Evolutionary conservation across 306 rosid genomes (phyloP).

Genomic region (Phaseolus lunatus): DNA sequence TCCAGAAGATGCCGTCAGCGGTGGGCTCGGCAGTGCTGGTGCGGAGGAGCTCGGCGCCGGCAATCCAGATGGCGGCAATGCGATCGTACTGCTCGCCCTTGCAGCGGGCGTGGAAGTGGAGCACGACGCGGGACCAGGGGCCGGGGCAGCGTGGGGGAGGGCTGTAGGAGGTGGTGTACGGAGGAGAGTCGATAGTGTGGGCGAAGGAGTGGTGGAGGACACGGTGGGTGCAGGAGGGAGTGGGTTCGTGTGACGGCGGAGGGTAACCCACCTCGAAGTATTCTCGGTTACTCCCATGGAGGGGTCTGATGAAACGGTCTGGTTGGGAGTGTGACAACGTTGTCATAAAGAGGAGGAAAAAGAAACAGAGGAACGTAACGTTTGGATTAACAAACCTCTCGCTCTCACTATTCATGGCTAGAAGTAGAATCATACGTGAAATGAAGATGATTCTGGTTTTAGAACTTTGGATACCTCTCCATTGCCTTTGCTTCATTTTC

Average conservation of each 20-base stretch:
- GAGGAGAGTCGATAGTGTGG: slow-evolving; percentile 71
- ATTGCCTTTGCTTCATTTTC: slow-evolving; percentile 16
- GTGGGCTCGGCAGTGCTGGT: slow-evolving; percentile 86
- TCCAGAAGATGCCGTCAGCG: slow-evolving; percentile 67
- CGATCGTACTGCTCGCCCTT: slow-evolving; percentile 86
- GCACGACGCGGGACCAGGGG: slow-evolving; percentile 68
- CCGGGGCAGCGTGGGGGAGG: slow-evolving; percentile 65
- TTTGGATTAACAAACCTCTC: background rate
- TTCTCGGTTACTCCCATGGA: slow-evolving; percentile 18
- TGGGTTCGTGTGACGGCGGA: slow-evolving; percentile 50
- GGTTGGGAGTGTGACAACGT: slow-evolving; percentile 50
- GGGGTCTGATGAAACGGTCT: slow-evolving; percentile 48
- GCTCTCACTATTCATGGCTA: background rate
- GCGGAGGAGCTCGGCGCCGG: slow-evolving; percentile 77
- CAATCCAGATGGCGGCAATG: slow-evolving; percentile 79
- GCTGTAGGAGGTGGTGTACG: slow-evolving; percentile 62
- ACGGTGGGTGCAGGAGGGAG: slow-evolving; percentile 61
- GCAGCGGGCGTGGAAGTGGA: slow-evolving; percentile 61
- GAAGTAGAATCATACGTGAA: background rate
- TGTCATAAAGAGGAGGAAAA: slow-evolving; percentile 23
- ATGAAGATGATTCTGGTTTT: background rate
- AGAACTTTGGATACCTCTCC: background rate
- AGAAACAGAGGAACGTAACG: slow-evolving; percentile 5
- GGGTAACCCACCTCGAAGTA: slow-evolving; percentile 73
- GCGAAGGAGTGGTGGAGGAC: slow-evolving; percentile 72